A percentile compares a stretch with the other conserved stretches of the same genome.
Evolutionary conservation across 345 rosid genomes (phyloP).

Genomic region (Hirschfeldia incana): DNA sequence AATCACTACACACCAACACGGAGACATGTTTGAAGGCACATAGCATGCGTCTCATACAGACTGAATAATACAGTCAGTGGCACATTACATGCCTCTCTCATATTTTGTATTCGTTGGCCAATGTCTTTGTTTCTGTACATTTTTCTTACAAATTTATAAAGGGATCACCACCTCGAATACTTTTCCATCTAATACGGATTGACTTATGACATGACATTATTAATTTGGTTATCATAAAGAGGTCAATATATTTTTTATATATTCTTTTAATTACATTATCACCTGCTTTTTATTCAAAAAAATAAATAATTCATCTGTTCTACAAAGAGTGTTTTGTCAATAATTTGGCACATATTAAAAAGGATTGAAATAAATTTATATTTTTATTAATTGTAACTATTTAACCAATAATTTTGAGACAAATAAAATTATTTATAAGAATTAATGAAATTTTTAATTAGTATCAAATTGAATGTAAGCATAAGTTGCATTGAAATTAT

Average conservation of each 20-base stretch:
- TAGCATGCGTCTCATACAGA: neutral
- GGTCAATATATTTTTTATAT: neutral
- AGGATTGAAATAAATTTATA: no score
- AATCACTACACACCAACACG: neutral
- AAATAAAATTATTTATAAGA: no score
- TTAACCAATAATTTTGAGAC: no score
- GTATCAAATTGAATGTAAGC: no score
- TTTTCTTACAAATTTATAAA: neutral
- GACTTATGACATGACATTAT: neutral
- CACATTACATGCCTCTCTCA: neutral
- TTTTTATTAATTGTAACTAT: no score
- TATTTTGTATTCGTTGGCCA: neutral
- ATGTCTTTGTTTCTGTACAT: neutral
- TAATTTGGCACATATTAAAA: no score
- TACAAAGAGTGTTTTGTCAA: no score
- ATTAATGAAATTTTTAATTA: no score
- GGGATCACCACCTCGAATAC: neutral
- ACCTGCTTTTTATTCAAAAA: neutral
- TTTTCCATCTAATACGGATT: neutral
- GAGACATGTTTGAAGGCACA: neutral
- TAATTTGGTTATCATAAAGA: neutral
- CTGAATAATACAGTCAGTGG: neutral
- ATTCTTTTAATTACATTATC: neutral
- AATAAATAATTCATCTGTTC: no score
- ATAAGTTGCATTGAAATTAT: no score